Evolutionary conservation across 2,329 filamentous ascomycete genomes (phyloP), one percentile per base, ranked within the genome.

Genomic region (Hymenoscyphus linearis): DNA sequence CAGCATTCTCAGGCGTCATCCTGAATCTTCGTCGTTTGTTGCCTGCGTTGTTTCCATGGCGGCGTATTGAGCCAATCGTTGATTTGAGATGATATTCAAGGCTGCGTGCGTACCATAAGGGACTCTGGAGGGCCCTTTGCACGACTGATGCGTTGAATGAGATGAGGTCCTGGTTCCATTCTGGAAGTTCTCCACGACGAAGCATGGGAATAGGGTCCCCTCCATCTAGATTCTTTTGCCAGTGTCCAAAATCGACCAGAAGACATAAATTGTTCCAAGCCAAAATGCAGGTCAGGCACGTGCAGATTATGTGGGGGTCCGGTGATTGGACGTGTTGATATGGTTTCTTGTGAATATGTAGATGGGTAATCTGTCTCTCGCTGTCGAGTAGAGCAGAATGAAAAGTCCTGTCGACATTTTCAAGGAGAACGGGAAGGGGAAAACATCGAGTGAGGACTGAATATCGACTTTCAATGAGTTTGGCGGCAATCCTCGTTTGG

Each of bases 231-330:
- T 81, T 68, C 1, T 67, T 52, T 66, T 85, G 83, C 79, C 82
- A 86, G 67, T 82, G 75, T 0, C 80, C 78, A 66, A 85, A 81
- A 66, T 86, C 83, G 12, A 85, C 76, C 13, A 78, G 72, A 0
- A 84, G 66, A 61, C 77, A 78, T 5, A 86, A 76, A 14, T 80
- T 78, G 65, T 82, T 82, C 84, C 83, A 86, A 2, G 79, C 76
- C 40, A 83, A 68, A 52, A 82, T 72, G 67, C 84, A 86, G 0
- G 80, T 82, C 27, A 83, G 70, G 66, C 83, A 86, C 1, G 81
- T 83, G 72, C 84, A 86, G 3, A 83, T 71, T n/a, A 76, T 68
- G 12, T 69, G 58, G 0, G 76, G 74, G 63, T 85, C 76, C 0
- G 79, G 77, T 0, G 74, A 64, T 44, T 73, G 73, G 22, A 85